Base-by-base conservation (phyloP, 805 yeast genomes). In the Helenozyma rhizophorensis region DNA sequence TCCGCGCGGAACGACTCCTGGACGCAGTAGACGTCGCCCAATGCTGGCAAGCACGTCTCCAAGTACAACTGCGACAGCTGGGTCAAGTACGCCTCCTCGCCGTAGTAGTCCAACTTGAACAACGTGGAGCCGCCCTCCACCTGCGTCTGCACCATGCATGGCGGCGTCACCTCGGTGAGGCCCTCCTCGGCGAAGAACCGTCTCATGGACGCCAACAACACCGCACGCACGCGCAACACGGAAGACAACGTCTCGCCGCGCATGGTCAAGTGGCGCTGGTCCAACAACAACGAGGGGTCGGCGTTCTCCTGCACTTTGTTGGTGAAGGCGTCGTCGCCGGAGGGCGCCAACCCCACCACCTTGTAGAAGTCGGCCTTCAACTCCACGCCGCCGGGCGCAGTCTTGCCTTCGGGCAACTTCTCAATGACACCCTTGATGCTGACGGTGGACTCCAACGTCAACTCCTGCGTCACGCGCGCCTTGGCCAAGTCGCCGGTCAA, bases 1-100 rank as follows among this genome's bases (percentile, higher is more conserved):
- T 93, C 99, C 42, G 99, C 99, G 63, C 99, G 81, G 83, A 93
- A 93, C 9, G 97, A 88, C 68, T 93, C 99, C 67, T 93, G 97
- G 50, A 93, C 77, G 73, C 96, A 85, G 76, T 79, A 93, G 37
- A 89, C 97, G 58, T 94, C 97, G 59, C 98, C 98, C 44, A 93
- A 72, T 6, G 97, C 82, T 21, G 99, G 96, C 51, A 93, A 74
- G 66, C 94, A 83, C 10, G 99, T 90, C 70, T 93, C 99, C 60
- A 93, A 72, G 65, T 93, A 93, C 53, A 93, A 76, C 70, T 93
- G 99, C 12, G 97, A 90, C 7, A 96, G 84, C 68, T 93, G 99
- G 13, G 99, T 94, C 55, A 93, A 72, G 65, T 70, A 93, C 9
- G 98, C 97, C 60, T 89, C 93, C 69, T 93, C 95, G 34, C 96